Conservation (phyloP, 2,329 filamentous ascomycete species). For the Fusarium redolens region DNA sequence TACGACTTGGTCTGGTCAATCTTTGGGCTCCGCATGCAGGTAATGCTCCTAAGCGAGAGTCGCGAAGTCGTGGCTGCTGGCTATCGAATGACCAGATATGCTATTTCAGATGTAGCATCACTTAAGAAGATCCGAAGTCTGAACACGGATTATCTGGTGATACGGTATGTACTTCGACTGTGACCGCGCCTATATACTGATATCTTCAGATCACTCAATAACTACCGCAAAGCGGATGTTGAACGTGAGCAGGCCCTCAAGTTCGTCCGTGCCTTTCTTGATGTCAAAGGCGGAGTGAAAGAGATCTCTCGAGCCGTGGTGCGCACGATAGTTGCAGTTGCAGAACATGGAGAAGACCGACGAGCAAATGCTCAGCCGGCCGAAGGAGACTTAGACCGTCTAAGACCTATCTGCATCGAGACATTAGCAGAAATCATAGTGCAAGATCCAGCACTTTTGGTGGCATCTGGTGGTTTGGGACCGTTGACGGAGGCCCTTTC, state of each 20-base stretch:
- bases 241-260: conserved; percentile 97
- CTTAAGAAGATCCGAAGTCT: conserved; percentile 87
- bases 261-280: conserved; percentile 92
- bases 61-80: conserved; percentile 95
- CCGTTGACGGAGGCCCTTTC: conserved; percentile 91
- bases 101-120: conserved; percentile 91
- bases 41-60: conserved; percentile 95
- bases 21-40: conserved; percentile 92
- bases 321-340: conserved; percentile 89
- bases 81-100: conserved; percentile 92
- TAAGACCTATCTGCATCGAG: conserved; percentile 91
- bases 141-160: conserved; percentile 92
- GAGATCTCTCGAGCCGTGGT: conserved; percentile 90
- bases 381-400: conserved; percentile 84
- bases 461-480: conserved; percentile 85
- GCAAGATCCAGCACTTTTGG: conserved; percentile 82
- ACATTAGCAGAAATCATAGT: conserved; percentile 93
- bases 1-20: conserved; percentile 97
- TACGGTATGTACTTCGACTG: conserved; percentile 57
- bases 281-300: conserved; percentile 90
- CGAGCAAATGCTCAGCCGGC: conserved; percentile 75
- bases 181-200: conserved; percentile 12
- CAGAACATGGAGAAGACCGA: conserved; percentile 87
- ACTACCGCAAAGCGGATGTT: conserved; percentile 96
- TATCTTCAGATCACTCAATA: conserved; percentile 77